These are phyloP conservation scores for Heterobasidion occidentale DNA, from an alignment of 1,284 basidiomycete species.

Conservation along the genomic window DNA sequence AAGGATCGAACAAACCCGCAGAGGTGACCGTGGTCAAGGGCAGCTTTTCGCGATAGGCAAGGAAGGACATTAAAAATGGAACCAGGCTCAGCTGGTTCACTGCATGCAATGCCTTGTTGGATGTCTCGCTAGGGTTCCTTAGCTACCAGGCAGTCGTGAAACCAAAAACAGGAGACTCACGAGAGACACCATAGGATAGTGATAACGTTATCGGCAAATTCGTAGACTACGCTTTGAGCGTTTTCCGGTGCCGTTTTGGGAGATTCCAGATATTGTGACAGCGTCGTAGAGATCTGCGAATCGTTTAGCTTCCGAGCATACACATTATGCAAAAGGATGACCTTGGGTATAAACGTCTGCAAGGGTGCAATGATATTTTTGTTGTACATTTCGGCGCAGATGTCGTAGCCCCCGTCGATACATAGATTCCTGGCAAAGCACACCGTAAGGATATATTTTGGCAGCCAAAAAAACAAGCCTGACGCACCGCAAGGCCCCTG, in stretches of 20 bases:
- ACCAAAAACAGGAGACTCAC: conserved; percentile 39
- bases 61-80: conserved; percentile 80
- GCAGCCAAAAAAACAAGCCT: background rate
- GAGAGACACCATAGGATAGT: conserved; percentile 90
- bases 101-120: conserved; percentile 82
- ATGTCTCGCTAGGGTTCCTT: conserved; percentile 68
- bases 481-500: conserved; percentile 72
- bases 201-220: conserved; percentile 86
- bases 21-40: conserved; percentile 66
- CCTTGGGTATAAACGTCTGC: conserved; percentile 69
- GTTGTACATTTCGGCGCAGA: conserved; percentile 95
- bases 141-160: conserved; percentile 14
- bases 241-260: conserved; percentile 56
- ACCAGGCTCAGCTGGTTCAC: conserved; percentile 74
- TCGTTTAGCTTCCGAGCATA: background rate
- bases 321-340: conserved; percentile 18
- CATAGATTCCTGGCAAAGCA: conserved; percentile 68
- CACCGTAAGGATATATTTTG: background rate
- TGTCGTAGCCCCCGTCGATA: conserved; percentile 89
- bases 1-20: conserved; percentile 47
- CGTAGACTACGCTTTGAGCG: conserved; percentile 70
- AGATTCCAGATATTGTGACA: conserved; percentile 61
- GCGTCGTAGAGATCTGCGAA: conserved; percentile 62
- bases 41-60: conserved; percentile 59
- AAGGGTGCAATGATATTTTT: conserved; percentile 82